Percentiles rank a stretch among this genome's conserved stretches.
phyloP scores from a whole-genome alignment of 176 grass and related monocot species.

The Oryza coarctata region DNA sequence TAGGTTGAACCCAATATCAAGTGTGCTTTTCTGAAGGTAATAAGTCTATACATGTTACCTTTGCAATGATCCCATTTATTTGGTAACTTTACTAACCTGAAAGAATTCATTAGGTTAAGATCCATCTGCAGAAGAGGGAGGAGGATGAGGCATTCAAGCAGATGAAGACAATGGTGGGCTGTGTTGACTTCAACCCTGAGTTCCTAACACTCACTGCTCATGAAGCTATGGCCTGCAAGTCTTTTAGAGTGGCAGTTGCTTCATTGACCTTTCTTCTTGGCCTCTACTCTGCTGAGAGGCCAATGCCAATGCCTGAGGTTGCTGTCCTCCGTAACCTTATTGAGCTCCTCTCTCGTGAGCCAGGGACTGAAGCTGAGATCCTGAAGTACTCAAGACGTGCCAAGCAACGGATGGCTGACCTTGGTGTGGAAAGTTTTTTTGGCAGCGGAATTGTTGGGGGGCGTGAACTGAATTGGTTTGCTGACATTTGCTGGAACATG shows the following conservation, averaged over 20 bases:
- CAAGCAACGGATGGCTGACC: constrained; percentile 55
- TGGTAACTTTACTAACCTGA: constrained; percentile 45
- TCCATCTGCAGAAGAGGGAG: constrained; percentile 74
- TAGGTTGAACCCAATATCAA: constrained; percentile 76
- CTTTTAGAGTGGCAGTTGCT: constrained; percentile 55
- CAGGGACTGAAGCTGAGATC: constrained; percentile 68
- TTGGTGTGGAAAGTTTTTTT: constrained; percentile 63
- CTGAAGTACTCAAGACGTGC: constrained; percentile 73
- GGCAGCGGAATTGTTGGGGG: constrained; percentile 60
- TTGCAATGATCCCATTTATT: constrained; percentile 14
- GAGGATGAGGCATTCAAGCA: constrained; percentile 67
- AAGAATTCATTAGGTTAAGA: constrained; percentile 64
- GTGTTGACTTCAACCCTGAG: constrained; percentile 74
- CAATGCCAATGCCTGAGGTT: constrained; percentile 76
- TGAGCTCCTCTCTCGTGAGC: constrained; percentile 55
- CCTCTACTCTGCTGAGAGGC: constrained; percentile 64
- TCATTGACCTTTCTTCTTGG: constrained; percentile 64
- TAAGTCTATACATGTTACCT: background rate
- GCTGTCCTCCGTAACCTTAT: constrained; percentile 76
- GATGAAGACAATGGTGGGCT: constrained; percentile 72
- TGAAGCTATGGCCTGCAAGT: constrained; percentile 78
- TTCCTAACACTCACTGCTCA: constrained; percentile 72
- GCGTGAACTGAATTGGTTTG: constrained; percentile 86
- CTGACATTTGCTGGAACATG: constrained; percentile 66
- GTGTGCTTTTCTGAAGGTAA: constrained; percentile 93